Evolutionary conservation across 192 early-diverging fungal genomes (phyloP).

Genomic region (Endogone sp.): DNA sequence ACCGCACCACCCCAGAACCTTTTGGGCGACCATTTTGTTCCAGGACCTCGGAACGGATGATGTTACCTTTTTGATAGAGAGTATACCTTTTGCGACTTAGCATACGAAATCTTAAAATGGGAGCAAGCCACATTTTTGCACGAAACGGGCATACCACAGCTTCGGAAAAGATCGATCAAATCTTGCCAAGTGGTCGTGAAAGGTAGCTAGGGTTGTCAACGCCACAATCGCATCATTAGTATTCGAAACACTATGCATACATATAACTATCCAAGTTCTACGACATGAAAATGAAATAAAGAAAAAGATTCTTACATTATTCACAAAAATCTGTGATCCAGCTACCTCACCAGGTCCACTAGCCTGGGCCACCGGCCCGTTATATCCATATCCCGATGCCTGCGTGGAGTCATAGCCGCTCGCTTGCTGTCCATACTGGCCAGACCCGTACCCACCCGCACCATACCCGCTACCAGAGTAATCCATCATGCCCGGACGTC

Average conservation of each 20-base stretch:
- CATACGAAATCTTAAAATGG: conserved; percentile 1
- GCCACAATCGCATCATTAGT: too few relatives aligned
- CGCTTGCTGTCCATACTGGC: background rate
- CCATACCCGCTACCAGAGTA: conserved; percentile 13
- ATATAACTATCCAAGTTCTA: too few relatives aligned
- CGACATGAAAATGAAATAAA: background rate
- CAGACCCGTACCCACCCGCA: background rate
- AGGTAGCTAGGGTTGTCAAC: too few relatives aligned
- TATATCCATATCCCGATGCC: conserved; percentile 6
- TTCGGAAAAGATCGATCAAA: conserved; percentile 50
- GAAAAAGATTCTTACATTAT: conserved; percentile 31
- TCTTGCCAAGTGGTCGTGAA: conserved; percentile 57
- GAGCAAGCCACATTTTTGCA: background rate
- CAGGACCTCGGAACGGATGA: conserved; percentile 45
- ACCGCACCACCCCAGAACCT: conserved; percentile 51
- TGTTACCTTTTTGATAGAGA: conserved; percentile 36
- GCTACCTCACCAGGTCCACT: conserved; percentile 12
- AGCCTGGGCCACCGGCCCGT: conserved; percentile 9
- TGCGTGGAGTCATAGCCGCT: background rate
- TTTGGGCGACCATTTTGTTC: conserved; percentile 42
- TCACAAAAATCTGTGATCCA: conserved; percentile 37
- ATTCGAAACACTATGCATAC: too few relatives aligned
- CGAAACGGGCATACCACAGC: conserved; percentile 37
- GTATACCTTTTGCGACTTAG: background rate
- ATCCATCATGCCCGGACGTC: conserved; percentile 16